Evolutionary conservation across 2,329 filamentous ascomycete genomes (phyloP), one percentile per base, ranked within the genome.

Genomic region (Erysiphe neolycopersici): DNA sequence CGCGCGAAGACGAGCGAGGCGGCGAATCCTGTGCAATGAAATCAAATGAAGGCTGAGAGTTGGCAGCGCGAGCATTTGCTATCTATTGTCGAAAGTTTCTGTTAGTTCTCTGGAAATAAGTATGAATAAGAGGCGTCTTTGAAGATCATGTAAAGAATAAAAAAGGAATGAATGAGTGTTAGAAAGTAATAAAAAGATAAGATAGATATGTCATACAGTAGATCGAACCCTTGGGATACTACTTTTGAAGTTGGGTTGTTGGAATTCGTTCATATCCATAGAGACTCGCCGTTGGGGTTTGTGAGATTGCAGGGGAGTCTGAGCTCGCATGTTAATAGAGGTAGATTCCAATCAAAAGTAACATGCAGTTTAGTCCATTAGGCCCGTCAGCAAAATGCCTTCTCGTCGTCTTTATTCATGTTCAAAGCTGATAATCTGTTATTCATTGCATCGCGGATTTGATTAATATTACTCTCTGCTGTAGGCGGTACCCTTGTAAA

Each of bases 41-140:
- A 50, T 77, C 71, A 50, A 71, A 74, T 5, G 65, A 64, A 0
- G 70, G 69, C 47, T 71, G 71, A 31, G 61, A 52, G 26, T 50
- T 64, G 2, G 63, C 64, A 13, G 66, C 59, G 44, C 67, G 64
- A 43, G 67, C 65, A 1, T 64, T 60, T 6, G 64, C 60, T 46
- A 66, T 53, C 56, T 58, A 44, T 16, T 30, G 42, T 47, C 11
- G 46, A 43, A 26, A 32, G 32, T 16, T 33, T 37, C 37, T 13
- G 14, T 43, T 16, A 18, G 14, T 32, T 22, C 18, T 18, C 22
- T 26, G 4, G n/a, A 19, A 11, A 14, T 19, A 10, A 16, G n/a
- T 6, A 26, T 13, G 6, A n/a, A n/a, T 30, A 14, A 9, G 5
- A 36, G 17, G 11, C 5, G 22, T 26, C 5, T 26, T 26, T 42